Percentiles rank a stretch among this genome's conserved stretches.
These are phyloP conservation scores for Wallacemonas sp. DNA, from an alignment of 208 protist genomes.

Conservation along the genomic window DNA sequence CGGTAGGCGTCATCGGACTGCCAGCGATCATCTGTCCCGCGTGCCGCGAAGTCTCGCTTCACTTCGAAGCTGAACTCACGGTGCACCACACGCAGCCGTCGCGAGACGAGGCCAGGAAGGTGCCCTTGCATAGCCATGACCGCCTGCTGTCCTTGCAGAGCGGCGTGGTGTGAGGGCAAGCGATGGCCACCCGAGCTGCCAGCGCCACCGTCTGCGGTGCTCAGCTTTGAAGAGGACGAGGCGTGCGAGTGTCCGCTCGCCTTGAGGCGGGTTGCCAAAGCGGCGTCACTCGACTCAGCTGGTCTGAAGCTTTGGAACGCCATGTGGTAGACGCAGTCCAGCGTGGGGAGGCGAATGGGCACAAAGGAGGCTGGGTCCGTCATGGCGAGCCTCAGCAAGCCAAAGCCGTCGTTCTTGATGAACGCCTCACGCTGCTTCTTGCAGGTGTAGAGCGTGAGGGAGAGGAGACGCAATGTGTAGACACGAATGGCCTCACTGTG, in stretches of 20 bases:
- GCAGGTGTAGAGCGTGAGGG: slow-evolving; percentile 73
- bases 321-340: slow-evolving; percentile 84
- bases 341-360: slow-evolving; percentile 61
- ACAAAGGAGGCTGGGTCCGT: slow-evolving; percentile 41
- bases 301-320: slow-evolving; percentile 71
- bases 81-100: slow-evolving; percentile 33
- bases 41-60: slow-evolving; percentile 47
- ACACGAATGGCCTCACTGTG: slow-evolving; percentile 76
- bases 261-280: slow-evolving; percentile 20
- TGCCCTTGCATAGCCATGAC: slow-evolving; percentile 32
- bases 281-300: slow-evolving; percentile 24
- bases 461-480: slow-evolving; percentile 74
- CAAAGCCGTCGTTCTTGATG: slow-evolving; percentile 66
- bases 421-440: slow-evolving; percentile 55
- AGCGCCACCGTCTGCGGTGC: background rate
- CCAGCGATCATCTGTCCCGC: slow-evolving; percentile 37
- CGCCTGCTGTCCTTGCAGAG: slow-evolving; percentile 3
- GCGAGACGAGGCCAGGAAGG: slow-evolving; percentile 39
- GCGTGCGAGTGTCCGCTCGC: slow-evolving; percentile 5
- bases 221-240: slow-evolving; percentile 16
- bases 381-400: slow-evolving; percentile 61
- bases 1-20: slow-evolving; percentile 37
- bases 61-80: slow-evolving; percentile 83
- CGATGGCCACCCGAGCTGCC: background rate
- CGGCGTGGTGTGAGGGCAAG: background rate